Conservation (phyloP, 176 grass and related monocot species). For the Avena eriantha region DNA sequence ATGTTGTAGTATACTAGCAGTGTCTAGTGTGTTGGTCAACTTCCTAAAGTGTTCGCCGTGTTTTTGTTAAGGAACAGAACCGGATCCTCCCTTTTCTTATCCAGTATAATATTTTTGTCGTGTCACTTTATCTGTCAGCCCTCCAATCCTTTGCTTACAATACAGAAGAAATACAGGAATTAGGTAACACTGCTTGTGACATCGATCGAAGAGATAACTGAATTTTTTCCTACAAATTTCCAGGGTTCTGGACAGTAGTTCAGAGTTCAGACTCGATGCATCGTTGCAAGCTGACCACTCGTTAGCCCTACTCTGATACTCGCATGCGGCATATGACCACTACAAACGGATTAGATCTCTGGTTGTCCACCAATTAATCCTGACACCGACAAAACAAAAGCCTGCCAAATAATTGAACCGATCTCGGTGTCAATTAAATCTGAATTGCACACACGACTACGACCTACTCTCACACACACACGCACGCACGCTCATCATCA, state of each 20-base stretch:
- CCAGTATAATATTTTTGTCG: not conserved
- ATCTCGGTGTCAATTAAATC: not conserved
- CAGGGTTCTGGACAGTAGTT: not conserved
- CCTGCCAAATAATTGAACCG: slow-evolving; percentile 17
- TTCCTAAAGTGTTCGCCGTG: slow-evolving; percentile 18
- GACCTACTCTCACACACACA: not conserved
- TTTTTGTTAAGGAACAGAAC: not conserved
- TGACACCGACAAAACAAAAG: slow-evolving; percentile 38
- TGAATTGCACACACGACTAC: slow-evolving; percentile 5
- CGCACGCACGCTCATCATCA: not conserved
- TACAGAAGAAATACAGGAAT: not conserved
- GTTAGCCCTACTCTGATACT: not conserved
- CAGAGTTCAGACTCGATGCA: slow-evolving; percentile 11
- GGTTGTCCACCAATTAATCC: not conserved
- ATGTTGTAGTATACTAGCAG: too few relatives aligned
- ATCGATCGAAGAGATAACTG: not conserved
- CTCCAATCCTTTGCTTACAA: not conserved
- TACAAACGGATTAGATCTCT: not conserved
- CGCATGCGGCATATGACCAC: not conserved
- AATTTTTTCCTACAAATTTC: not conserved
- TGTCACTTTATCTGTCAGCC: not conserved
- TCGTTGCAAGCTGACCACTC: slow-evolving; percentile 21
- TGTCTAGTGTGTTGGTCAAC: slow-evolving; percentile 42
- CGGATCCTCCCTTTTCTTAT: not conserved
- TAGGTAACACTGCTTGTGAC: not conserved